Conservation (phyloP, 2,329 filamentous ascomycete genomes). For the Elsinoe fawcettii region DNA sequence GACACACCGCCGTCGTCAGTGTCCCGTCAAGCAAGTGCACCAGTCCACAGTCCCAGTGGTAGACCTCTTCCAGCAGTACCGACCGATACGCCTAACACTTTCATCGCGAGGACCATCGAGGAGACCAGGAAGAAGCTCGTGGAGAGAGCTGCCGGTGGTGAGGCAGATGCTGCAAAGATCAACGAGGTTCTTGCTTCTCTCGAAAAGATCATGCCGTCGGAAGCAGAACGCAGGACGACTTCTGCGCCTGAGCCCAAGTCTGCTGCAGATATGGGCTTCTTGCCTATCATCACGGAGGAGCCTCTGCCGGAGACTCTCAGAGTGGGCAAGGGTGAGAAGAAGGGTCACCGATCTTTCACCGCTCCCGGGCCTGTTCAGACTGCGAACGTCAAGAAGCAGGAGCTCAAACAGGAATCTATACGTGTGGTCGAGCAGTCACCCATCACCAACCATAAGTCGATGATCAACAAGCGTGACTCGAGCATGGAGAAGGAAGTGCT, state of each 20-base stretch:
- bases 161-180: slow-evolving; percentile 44
- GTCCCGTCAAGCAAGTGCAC: slow-evolving; percentile 26
- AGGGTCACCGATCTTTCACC: slow-evolving; percentile 37
- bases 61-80: slow-evolving; percentile 40
- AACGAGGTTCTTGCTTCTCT: slow-evolving; percentile 49
- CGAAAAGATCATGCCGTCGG: slow-evolving; percentile 29
- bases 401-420: slow-evolving; percentile 29
- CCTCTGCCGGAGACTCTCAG: slow-evolving; percentile 28
- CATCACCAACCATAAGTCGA: not conserved
- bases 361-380: slow-evolving; percentile 28
- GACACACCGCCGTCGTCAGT: slow-evolving; percentile 48
- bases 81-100: slow-evolving; percentile 43
- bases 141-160: slow-evolving; percentile 42
- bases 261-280: slow-evolving; percentile 27
- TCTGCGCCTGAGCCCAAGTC: slow-evolving; percentile 38
- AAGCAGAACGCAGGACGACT: slow-evolving; percentile 32
- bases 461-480: slow-evolving; percentile 5
- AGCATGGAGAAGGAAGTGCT: slow-evolving; percentile 9
- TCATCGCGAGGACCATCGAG: slow-evolving; percentile 47
- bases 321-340: slow-evolving; percentile 23
- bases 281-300: slow-evolving; percentile 49
- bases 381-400: not conserved
- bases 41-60: slow-evolving; percentile 4
- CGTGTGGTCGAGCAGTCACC: slow-evolving; percentile 46
- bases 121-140: slow-evolving; percentile 53